These are phyloP conservation scores for Phytopythium mirpurense DNA, from an alignment of 352 stramenopile species.

Conservation along the genomic window DNA sequence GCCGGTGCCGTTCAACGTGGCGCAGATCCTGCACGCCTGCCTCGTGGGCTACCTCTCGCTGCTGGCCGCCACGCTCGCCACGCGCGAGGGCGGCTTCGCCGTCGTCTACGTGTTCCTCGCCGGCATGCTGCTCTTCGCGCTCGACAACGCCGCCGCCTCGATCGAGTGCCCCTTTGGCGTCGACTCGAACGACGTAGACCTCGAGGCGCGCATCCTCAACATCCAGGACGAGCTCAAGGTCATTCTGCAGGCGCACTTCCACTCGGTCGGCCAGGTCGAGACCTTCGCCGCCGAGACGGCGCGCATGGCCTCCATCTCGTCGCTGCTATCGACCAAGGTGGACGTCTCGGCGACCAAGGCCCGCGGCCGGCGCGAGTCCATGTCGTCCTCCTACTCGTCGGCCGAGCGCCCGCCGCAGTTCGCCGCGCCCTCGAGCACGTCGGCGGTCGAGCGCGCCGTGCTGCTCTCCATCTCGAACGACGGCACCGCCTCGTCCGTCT, in stretches of 20 bases:
- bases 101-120: conserved; percentile 31
- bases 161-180: conserved; percentile 48
- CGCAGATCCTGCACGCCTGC: conserved; percentile 32
- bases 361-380: conserved; percentile 23
- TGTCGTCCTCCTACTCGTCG: conserved; percentile 44
- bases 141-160: conserved; percentile 35
- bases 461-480: conserved; percentile 32
- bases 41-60: conserved; percentile 43
- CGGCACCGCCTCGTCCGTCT: conserved; percentile 23
- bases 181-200: conserved; percentile 32
- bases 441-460: conserved; percentile 28
- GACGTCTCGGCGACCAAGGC: conserved; percentile 21
- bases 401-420: conserved; percentile 29
- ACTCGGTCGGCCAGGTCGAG: conserved; percentile 31
- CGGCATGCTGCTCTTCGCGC: conserved; percentile 39
- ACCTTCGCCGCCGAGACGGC: conserved; percentile 32
- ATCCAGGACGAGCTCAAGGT: conserved; percentile 58
- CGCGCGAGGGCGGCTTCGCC: conserved; percentile 15
- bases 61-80: conserved; percentile 15
- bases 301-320: conserved; percentile 41
- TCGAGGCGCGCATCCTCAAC: conserved; percentile 36
- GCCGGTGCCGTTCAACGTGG: conserved; percentile 40
- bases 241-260: conserved; percentile 43
- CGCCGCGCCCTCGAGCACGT: conserved; percentile 25
- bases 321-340: conserved; percentile 29